phyloP scores from a whole-genome alignment of 1,139 yeast species.

The Candida mesenterica region DNA sequence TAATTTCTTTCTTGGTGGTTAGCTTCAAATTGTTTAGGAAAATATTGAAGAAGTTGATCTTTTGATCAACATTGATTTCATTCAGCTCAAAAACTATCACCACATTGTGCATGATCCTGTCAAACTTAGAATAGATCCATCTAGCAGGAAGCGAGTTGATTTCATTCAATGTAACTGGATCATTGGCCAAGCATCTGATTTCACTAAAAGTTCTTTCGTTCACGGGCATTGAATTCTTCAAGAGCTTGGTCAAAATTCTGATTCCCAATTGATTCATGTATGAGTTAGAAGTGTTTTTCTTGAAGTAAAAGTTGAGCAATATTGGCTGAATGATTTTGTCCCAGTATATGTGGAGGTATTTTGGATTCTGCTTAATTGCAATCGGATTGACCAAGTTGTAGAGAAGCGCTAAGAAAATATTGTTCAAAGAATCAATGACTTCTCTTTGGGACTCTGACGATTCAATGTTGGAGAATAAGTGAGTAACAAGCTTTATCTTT shows the following conservation, averaged over 20 bases:
- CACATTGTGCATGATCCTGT: conserved; percentile 29
- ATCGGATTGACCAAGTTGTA: conserved; percentile 31
- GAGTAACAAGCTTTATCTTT: conserved; percentile 29
- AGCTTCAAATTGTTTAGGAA: conserved; percentile 29
- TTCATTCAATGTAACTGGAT: conserved; percentile 29
- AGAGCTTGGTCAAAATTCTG: conserved; percentile 22
- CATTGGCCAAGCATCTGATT: conserved; percentile 35
- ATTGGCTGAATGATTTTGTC: conserved; percentile 37
- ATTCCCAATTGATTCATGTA: conserved; percentile 29
- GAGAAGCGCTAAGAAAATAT: conserved; percentile 30
- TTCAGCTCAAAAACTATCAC: conserved; percentile 25
- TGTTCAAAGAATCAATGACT: conserved; percentile 31
- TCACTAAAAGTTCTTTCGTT: conserved; percentile 26
- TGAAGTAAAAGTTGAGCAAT: conserved; percentile 33
- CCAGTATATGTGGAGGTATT: conserved; percentile 37
- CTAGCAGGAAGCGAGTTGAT: conserved; percentile 31
- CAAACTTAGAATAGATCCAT: conserved; percentile 36
- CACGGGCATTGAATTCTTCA: conserved; percentile 20
- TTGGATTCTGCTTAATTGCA: conserved; percentile 19
- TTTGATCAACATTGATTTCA: conserved; percentile 23
- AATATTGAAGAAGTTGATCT: conserved; percentile 23
- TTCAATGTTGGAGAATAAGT: conserved; percentile 26
- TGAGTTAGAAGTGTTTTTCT: conserved; percentile 21
- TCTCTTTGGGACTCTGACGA: conserved; percentile 23
- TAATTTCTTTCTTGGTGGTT: conserved; percentile 29